Evolutionary conservation across 768 basidiomycete genomes (phyloP).

Genomic region (Lenzites betulinus): DNA sequence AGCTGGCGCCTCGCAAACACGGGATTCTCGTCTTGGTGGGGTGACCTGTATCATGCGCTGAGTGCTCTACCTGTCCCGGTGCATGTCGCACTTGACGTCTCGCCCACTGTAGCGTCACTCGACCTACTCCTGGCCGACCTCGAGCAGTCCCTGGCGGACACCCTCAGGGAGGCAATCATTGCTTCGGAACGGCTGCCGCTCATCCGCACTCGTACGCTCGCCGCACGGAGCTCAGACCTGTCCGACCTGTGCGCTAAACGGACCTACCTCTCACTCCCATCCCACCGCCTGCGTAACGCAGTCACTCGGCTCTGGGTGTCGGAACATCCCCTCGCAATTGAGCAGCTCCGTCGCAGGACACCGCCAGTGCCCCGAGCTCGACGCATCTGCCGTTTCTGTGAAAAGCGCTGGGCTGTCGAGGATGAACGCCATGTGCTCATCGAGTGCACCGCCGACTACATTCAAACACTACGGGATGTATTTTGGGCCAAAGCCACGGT

Average conservation of each 20-base stretch:
- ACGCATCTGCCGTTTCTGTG: neutral
- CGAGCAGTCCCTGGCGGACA: neutral
- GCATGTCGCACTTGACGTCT: neutral
- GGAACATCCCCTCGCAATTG: slow-evolving; percentile 22
- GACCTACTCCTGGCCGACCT: neutral
- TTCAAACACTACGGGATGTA: neutral
- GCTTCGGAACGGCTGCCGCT: neutral
- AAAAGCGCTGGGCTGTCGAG: neutral
- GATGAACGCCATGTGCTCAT: neutral
- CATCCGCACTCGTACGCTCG: neutral
- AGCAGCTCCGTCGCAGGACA: slow-evolving; percentile 9
- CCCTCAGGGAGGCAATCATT: neutral
- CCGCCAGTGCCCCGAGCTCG: neutral
- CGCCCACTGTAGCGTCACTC: neutral
- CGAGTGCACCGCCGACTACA: neutral
- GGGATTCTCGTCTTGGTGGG: neutral
- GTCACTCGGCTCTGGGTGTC: slow-evolving; percentile 14
- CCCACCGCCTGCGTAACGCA: slow-evolving; percentile 12
- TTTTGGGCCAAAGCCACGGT: neutral
- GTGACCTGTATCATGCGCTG: neutral
- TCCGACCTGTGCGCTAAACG: slow-evolving; percentile 3
- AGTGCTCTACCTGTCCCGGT: neutral
- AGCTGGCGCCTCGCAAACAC: neutral
- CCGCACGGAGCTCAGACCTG: neutral
- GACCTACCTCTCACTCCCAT: slow-evolving; percentile 16